Base-by-base conservation (phyloP, 139 green algal genomes). In the Astrephomene gubernaculifera region DNA sequence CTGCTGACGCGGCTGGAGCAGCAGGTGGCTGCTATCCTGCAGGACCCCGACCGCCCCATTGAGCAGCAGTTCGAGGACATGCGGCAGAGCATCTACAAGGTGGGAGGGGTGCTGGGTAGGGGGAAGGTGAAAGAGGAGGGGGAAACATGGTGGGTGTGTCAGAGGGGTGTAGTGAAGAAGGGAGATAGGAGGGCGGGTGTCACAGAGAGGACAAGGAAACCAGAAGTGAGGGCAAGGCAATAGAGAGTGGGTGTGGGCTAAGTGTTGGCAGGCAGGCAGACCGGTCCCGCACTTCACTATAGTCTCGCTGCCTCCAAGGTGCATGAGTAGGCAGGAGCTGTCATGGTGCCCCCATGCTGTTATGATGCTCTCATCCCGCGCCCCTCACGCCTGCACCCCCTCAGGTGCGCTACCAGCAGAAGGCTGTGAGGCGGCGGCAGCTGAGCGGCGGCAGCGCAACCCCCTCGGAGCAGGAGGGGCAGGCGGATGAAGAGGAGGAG, bases 21-120 rank as follows among this genome's bases (percentile, higher is more conserved):
- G 57, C 75, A 82, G 41, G 63, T 49, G 38, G 75, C 54, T 12
- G 57, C 57, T 3, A 57, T 82, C 31, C 38, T 82, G 5, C 38
- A n/a, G 25, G 75, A 82, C 12, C 75, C 75, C 2, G 75, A 82
- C 41, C 41, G 41, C 4, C 53, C 75, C 0, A 54, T 82, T n/a
- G 75, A 82, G 9, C 44, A 63, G 6, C 24, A 70, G 27, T 82
- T 82, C 52, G 75, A 71, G 54, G 75, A 82, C 75, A 82, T 82
- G 75, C 75, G 75, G 9, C 64, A 82, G 29, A 82, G 49, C 38
- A 22, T 49, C n/a, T 82, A 82, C 41, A 82, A 82, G 75, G 75
- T 82, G 63, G 10, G 10, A 38, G 31, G 5, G 31, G 63, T 1
- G 63, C 22, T 5, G 14, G 63, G 63, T n/a, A n/a, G n/a, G n/a